Conservation (phyloP, 2,329 filamentous ascomycete genomes). For the Sclerotinia nivalis region DNA sequence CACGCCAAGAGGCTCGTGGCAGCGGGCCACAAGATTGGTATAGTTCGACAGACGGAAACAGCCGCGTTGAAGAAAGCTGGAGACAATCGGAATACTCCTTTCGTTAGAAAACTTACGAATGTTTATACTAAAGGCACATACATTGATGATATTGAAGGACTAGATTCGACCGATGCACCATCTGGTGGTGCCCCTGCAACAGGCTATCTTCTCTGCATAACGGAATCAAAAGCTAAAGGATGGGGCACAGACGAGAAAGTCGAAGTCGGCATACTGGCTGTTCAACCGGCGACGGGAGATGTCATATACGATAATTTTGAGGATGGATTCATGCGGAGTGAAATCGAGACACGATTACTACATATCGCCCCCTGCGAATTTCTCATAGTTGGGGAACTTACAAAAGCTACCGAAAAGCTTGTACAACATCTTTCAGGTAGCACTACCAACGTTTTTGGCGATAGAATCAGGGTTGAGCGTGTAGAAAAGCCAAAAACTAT, state of each 20-base stretch:
- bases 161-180: conserved; percentile 59
- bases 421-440: conserved; percentile 86
- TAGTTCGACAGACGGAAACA: conserved; percentile 92
- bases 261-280: conserved; percentile 85
- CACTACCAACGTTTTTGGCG: conserved; percentile 88
- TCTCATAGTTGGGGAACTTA: conserved; percentile 85
- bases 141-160: conserved; percentile 85
- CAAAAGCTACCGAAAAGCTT: conserved; percentile 88
- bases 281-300: conserved; percentile 93
- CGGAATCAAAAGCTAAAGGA: conserved; percentile 77
- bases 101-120: conserved; percentile 89
- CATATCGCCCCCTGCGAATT: conserved; percentile 97
- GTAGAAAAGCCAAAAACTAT: conserved; percentile 75
- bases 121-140: conserved; percentile 98
- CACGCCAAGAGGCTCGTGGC: conserved; percentile 91
- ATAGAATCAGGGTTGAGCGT: conserved; percentile 82
- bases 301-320: conserved; percentile 96
- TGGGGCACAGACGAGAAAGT: conserved; percentile 91
- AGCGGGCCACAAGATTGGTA: conserved; percentile 92
- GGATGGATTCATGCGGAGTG: conserved; percentile 95
- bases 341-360: conserved; percentile 91
- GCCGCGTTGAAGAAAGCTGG: conserved; percentile 93
- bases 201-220: conserved; percentile 92
- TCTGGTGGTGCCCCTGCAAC: conserved; percentile 62
- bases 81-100: conserved; percentile 90